Evolutionary conservation across 1,284 basidiomycete genomes (phyloP), one percentile per base, ranked within the genome.

Genomic region (Megacollybia platyphylla): DNA sequence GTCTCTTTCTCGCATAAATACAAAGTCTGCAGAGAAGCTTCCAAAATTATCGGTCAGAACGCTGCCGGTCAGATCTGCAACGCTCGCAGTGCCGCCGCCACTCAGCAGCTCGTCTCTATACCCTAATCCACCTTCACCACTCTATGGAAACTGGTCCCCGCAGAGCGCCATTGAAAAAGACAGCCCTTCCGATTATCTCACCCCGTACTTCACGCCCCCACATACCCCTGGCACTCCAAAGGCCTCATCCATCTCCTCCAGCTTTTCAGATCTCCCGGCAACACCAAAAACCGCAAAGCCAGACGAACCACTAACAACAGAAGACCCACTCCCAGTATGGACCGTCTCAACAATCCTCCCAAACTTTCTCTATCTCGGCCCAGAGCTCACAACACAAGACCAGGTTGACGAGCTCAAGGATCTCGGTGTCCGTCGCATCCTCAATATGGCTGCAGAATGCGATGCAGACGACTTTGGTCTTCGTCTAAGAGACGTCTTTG

Each of bases 361-460:
- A 1, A 76, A 78, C 45, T 94, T 94, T 60, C 68, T 97, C 15
- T 97, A 78, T 59, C 73, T 97, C 11, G 93, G 93, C 1, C 87
- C 93, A 0, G 91, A 97, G 57, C 71, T 88, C n/a, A 79, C 80
- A 1, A 64, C 68, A 3, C 64, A 68, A 40, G 76, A 77, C 46
- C 87, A 97, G 54, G 82, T 91, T 7, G 66, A 75, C 11, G 75
- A 82, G 59, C 67, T 97, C 32, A 64, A 75, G 46, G 58, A 64
- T 0, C 62, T 88, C n/a, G 92, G 92, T 0, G 80, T 97, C 42
- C 83, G 78, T 55, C 69, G 89, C 37, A 89, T 97, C 46, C 62
- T 97, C 46, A 97, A 97, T 54, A 80, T 96, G 31, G 93, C 93
- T 4, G 70, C 74, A 24, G 94, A 97, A 59, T 93, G 90, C 57